These are phyloP conservation scores for Dendrobium officinale DNA, from an alignment of 106 monocot genomes.

Conservation along the genomic window DNA sequence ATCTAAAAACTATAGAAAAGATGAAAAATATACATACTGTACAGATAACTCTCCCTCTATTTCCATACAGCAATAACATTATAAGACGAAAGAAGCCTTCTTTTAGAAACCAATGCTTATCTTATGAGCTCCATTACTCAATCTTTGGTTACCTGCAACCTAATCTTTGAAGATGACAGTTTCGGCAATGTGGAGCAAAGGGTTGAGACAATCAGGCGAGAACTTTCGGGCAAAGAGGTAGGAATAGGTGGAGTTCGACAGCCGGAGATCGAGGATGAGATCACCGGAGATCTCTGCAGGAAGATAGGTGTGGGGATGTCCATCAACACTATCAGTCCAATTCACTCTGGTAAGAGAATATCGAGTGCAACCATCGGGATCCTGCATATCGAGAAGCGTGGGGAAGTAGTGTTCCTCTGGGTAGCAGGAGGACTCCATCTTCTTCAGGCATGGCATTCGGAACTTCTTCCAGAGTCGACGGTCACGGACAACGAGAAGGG, in stretches of 20 bases:
- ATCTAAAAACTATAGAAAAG: neutral
- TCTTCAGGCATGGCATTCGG: conserved; percentile 54
- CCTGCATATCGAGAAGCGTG: conserved; percentile 72
- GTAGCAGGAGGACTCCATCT: conserved; percentile 58
- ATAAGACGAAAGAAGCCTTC: neutral
- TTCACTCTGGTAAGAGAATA: conserved; percentile 82
- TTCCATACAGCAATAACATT: neutral
- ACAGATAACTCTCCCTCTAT: neutral
- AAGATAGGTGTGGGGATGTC: conserved; percentile 69
- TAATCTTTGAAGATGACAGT: conserved; percentile 56
- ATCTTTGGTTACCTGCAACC: neutral
- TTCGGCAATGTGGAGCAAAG: conserved; percentile 55
- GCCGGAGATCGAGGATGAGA: conserved; percentile 51
- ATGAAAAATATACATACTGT: neutral
- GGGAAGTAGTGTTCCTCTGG: conserved; percentile 99
- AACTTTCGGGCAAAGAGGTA: conserved; percentile 87
- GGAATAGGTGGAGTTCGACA: conserved; percentile 46
- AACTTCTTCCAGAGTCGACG: conserved; percentile 79
- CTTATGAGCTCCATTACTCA: too few species aligned
- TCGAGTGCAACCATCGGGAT: conserved; percentile 46
- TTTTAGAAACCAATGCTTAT: neutral
- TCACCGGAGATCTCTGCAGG: conserved; percentile 40
- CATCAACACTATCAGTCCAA: conserved; percentile 77
- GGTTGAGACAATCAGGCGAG: conserved; percentile 42
- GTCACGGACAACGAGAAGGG: conserved; percentile 64